Percentiles rank a stretch among this genome's conserved stretches.
phyloP scores from a whole-genome alignment of 2,329 filamentous ascomycete species.

The Scleromitrula shiraiana region DNA sequence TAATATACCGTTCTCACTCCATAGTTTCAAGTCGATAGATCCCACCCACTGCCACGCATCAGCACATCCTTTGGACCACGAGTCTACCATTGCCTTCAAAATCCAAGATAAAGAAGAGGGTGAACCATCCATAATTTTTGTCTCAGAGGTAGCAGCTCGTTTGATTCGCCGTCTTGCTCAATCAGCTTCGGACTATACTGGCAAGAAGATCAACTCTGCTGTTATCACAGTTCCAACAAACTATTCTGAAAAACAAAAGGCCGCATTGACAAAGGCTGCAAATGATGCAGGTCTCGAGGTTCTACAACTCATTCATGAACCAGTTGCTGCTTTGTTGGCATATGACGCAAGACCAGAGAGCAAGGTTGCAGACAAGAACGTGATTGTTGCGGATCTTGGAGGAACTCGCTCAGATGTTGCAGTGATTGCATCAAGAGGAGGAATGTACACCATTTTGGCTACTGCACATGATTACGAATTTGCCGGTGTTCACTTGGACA shows the following conservation, averaged over 20 bases:
- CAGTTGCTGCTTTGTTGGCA: slow-evolving; percentile 78
- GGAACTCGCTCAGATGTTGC: slow-evolving; percentile 88
- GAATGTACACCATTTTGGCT: slow-evolving; percentile 92
- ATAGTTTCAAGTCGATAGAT: slow-evolving; percentile 87
- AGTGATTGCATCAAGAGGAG: slow-evolving; percentile 82
- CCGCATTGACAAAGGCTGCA: slow-evolving; percentile 69
- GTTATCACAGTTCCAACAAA: slow-evolving; percentile 93
- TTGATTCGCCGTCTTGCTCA: slow-evolving; percentile 74
- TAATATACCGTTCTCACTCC: slow-evolving; percentile 17
- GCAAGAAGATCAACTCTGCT: slow-evolving; percentile 88
- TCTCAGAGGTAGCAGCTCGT: slow-evolving; percentile 76
- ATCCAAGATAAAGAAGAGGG: slow-evolving; percentile 70
- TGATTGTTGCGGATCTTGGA: slow-evolving; percentile 88
- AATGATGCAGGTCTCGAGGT: slow-evolving; percentile 78
- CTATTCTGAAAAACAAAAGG: slow-evolving; percentile 80
- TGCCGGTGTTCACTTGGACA: slow-evolving; percentile 76
- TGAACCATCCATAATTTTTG: slow-evolving; percentile 57
- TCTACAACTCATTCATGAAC: slow-evolving; percentile 87
- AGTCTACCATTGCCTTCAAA: slow-evolving; percentile 68
- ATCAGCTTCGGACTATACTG: slow-evolving; percentile 85
- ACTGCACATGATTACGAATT: slow-evolving; percentile 95
- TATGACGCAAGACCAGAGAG: slow-evolving; percentile 82
- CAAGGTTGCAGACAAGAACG: slow-evolving; percentile 71
- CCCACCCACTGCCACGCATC: slow-evolving; percentile 90
- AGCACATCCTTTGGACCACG: slow-evolving; percentile 73